Conservation (phyloP, 768 basidiomycete species). For the Cubamyces lactineus region DNA sequence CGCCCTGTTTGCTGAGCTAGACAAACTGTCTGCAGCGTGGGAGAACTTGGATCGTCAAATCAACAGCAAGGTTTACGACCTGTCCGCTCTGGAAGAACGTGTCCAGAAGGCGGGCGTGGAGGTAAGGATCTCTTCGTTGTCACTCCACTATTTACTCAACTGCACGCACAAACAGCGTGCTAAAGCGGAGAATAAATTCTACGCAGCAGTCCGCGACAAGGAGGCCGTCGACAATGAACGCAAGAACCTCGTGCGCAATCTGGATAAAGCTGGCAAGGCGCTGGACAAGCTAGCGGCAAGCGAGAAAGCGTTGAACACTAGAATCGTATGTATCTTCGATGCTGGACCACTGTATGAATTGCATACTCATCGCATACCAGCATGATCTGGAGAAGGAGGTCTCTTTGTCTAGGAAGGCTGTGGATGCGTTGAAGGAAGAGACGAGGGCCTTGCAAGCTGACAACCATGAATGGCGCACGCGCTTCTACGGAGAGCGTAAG, state of each 20-base stretch:
- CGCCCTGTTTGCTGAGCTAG: conserved; percentile 81
- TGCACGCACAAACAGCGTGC: conserved; percentile 64
- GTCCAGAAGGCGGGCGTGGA: conserved; percentile 67
- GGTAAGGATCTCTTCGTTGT: conserved; percentile 45
- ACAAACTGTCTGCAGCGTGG: conserved; percentile 86
- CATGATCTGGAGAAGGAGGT: conserved; percentile 50
- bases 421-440: conserved; percentile 34
- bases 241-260: conserved; percentile 59
- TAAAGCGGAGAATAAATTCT: conserved; percentile 95
- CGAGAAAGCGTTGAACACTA: conserved; percentile 60
- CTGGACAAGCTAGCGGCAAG: conserved; percentile 68
- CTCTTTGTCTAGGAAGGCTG: conserved; percentile 35
- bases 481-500: conserved; percentile 43
- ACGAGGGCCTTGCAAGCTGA: conserved; percentile 38
- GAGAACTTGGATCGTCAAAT: conserved; percentile 80
- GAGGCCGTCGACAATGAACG: conserved; percentile 80
- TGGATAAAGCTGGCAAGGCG: conserved; percentile 62
- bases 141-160: background rate
- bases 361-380: conserved; percentile 30
- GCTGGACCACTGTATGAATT: background rate
- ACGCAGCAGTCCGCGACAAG: conserved; percentile 85
- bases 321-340: conserved; percentile 54
- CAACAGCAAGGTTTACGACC: conserved; percentile 82
- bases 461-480: conserved; percentile 37
- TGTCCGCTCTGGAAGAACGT: conserved; percentile 74